Conservation (phyloP, 2,329 filamentous ascomycete species). For the Colletotrichum tamarilloi region DNA sequence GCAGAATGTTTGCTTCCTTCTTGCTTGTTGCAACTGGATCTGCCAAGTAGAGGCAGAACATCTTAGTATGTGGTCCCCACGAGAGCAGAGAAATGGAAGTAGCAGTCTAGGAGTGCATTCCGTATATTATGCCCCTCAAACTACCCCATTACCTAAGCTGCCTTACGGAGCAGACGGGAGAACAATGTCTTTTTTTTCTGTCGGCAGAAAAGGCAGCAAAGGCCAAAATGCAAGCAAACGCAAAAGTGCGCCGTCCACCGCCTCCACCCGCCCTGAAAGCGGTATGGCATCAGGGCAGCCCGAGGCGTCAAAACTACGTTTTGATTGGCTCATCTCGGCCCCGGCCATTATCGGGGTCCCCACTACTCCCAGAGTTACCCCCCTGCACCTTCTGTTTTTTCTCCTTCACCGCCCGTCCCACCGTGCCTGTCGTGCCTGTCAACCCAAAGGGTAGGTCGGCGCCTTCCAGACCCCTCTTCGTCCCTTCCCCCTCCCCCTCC, state of each 20-base stretch:
- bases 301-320: background rate
- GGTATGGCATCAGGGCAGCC: conserved; percentile 35
- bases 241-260: conserved; percentile 31
- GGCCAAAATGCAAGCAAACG: background rate
- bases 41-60: background rate
- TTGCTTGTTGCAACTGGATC: background rate
- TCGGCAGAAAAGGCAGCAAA: conserved; percentile 22
- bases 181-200: conserved; percentile 2
- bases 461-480: background rate
- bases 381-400: background rate
- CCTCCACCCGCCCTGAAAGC: conserved; percentile 30
- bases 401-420: conserved; percentile 17
- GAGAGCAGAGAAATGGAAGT: background rate
- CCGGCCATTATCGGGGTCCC: background rate
- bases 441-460: background rate
- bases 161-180: too few relatives aligned
- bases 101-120: background rate
- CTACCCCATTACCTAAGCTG: background rate
- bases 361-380: background rate
- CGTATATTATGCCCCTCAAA: background rate
- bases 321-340: conserved; percentile 7
- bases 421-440: background rate
- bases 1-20: background rate
- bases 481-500: conserved; percentile 1
- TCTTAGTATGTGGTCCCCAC: background rate